A percentile compares a stretch with the other conserved stretches of the same genome.
Evolutionary conservation across 148 eudicot genomes (phyloP).

Genomic region (Arctostaphylos glauca): DNA sequence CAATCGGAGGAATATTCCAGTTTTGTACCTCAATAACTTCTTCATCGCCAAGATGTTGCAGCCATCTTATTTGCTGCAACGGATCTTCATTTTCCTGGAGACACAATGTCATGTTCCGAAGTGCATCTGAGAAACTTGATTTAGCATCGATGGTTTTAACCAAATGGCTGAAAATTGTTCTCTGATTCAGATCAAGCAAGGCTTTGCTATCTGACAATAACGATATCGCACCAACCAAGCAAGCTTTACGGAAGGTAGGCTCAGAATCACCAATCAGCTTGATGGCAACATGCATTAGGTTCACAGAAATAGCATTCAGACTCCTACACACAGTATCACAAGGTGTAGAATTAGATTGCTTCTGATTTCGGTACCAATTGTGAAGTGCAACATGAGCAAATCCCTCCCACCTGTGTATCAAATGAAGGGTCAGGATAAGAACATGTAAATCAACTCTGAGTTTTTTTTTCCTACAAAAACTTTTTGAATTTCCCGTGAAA

Average conservation of each 20-base stretch:
- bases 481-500: too few species aligned
- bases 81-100: conserved; percentile 56
- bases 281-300: conserved; percentile 60
- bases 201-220: conserved; percentile 31
- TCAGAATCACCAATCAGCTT: conserved; percentile 47
- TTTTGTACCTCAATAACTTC: conserved; percentile 8
- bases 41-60: conserved; percentile 37
- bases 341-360: conserved; percentile 10
- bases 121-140: conserved; percentile 47
- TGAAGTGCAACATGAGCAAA: conserved; percentile 69
- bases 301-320: conserved; percentile 37
- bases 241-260: conserved; percentile 66
- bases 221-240: conserved; percentile 63
- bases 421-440: not conserved
- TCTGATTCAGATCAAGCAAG: conserved; percentile 46
- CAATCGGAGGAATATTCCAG: conserved; percentile 19
- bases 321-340: conserved; percentile 15
- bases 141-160: conserved; percentile 34
- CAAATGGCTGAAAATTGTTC: conserved; percentile 39
- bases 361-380: conserved; percentile 47
- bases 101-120: conserved; percentile 34
- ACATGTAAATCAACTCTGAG: not conserved
- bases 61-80: conserved; percentile 58
- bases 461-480: too few species aligned
- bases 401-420: conserved; percentile 81